These are phyloP conservation scores for Iberis pinnata DNA, from an alignment of 345 rosid genomes.

Conservation along the genomic window DNA sequence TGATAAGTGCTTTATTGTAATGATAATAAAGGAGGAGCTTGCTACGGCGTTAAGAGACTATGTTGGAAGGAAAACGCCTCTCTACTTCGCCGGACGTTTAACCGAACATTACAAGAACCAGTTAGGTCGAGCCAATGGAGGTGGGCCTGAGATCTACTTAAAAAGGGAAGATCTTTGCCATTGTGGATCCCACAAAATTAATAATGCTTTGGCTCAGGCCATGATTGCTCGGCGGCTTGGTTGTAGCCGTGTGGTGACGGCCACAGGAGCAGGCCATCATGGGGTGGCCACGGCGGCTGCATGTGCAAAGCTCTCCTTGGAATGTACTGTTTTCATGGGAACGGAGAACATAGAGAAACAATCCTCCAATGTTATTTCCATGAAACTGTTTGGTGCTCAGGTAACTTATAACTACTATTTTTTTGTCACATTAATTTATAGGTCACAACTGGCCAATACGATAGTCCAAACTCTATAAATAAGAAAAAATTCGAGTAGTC, in stretches of 20 bases:
- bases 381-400: conserved; percentile 62
- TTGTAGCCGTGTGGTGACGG: conserved; percentile 42
- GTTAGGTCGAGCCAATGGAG: conserved; percentile 25
- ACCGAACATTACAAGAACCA: conserved; percentile 53
- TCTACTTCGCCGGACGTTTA: conserved; percentile 61
- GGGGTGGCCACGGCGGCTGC: conserved; percentile 89
- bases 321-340: conserved; percentile 72
- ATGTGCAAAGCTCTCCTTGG: conserved; percentile 60
- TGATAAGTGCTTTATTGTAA: too few relatives aligned
- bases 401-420: conserved; percentile 16
- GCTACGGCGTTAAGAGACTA: conserved; percentile 55
- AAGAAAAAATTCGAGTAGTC: too few relatives aligned
- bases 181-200: conserved; percentile 70
- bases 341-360: conserved; percentile 56
- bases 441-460: too few relatives aligned
- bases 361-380: conserved; percentile 46
- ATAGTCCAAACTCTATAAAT: too few relatives aligned
- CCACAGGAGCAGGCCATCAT: conserved; percentile 88
- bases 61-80: conserved; percentile 75
- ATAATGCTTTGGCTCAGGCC: conserved; percentile 80
- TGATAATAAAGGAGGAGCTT: conserved; percentile 70
- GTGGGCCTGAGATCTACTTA: conserved; percentile 62
- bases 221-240: conserved; percentile 83
- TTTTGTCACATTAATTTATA: too few relatives aligned
- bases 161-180: conserved; percentile 88